Evolutionary conservation across 495 filamentous ascomycete species (phyloP).

Genomic region (Lasiosphaeria miniovina): DNA sequence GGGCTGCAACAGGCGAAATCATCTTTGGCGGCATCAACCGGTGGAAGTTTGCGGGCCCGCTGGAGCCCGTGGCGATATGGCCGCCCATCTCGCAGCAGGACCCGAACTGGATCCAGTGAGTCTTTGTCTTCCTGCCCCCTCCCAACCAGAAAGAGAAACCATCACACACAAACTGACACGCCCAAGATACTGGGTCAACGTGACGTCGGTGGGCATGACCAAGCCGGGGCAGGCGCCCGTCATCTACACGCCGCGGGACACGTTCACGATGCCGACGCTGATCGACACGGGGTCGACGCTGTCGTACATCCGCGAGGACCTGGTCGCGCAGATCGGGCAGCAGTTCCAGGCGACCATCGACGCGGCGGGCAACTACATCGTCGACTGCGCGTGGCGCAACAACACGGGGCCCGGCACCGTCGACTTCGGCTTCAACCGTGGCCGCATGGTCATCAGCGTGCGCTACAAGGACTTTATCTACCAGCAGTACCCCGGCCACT

Average conservation of each 20-base stretch:
- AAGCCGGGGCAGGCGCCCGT: slow-evolving; percentile 26
- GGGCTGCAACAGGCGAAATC: slow-evolving; percentile 31
- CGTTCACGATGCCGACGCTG: slow-evolving; percentile 36
- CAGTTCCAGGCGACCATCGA: slow-evolving; percentile 36
- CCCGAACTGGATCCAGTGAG: slow-evolving; percentile 33
- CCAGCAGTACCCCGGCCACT: slow-evolving; percentile 36
- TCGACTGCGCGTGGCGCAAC: slow-evolving; percentile 36
- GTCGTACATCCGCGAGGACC: slow-evolving; percentile 38
- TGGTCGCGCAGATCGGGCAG: slow-evolving; percentile 36
- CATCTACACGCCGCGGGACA: slow-evolving; percentile 29
- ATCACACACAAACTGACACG: neutral
- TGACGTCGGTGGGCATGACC: slow-evolving; percentile 41
- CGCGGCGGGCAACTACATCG: slow-evolving; percentile 34
- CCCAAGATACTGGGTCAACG: slow-evolving; percentile 41
- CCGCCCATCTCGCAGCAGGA: slow-evolving; percentile 40
- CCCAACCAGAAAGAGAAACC: neutral
- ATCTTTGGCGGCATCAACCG: slow-evolving; percentile 46
- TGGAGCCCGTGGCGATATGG: slow-evolving; percentile 42
- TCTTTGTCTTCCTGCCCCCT: neutral
- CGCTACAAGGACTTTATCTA: slow-evolving; percentile 46
- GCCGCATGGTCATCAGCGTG: slow-evolving; percentile 40
- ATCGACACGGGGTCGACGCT: slow-evolving; percentile 44
- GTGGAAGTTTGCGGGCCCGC: slow-evolving; percentile 41
- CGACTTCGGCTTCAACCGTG: slow-evolving; percentile 44
- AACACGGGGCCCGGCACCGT: slow-evolving; percentile 31